Percentiles rank a stretch among this genome's conserved stretches.
These are phyloP conservation scores for Endothia cerciana DNA, from an alignment of 2,329 filamentous ascomycete species.

Conservation along the genomic window DNA sequence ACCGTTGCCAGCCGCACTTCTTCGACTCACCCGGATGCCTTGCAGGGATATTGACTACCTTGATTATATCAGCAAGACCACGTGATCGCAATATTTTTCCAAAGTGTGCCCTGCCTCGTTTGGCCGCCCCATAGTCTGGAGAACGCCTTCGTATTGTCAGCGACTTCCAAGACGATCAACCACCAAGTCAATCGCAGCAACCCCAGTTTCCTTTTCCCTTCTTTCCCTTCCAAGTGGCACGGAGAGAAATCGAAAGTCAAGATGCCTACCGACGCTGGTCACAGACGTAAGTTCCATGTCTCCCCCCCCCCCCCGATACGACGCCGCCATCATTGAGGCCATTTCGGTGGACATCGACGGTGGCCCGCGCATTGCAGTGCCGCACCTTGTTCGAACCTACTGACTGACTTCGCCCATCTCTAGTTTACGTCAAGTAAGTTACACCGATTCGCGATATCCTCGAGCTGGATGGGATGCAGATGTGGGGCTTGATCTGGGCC, in stretches of 20 bases:
- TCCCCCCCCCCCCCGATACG: background rate
- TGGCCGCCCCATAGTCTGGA: slow-evolving; percentile 12
- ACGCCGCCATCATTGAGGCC: background rate
- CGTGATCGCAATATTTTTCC: slow-evolving; percentile 18
- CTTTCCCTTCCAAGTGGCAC: slow-evolving; percentile 42
- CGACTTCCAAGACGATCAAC: slow-evolving; percentile 30
- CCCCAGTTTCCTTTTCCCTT: slow-evolving; percentile 48
- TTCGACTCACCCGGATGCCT: slow-evolving; percentile 3
- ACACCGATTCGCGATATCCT: slow-evolving; percentile 26
- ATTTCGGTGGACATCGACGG: slow-evolving; percentile 4
- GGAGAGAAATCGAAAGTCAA: slow-evolving; percentile 51
- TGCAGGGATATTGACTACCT: slow-evolving; percentile 7
- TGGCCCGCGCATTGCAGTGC: slow-evolving; percentile 36
- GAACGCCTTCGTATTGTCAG: slow-evolving; percentile 15
- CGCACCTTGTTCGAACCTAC: slow-evolving; percentile 29
- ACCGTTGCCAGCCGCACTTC: slow-evolving; percentile 18
- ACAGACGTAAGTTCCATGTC: slow-evolving; percentile 73
- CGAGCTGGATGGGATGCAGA: slow-evolving; percentile 8
- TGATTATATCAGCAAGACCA: slow-evolving; percentile 11
- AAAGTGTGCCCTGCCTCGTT: slow-evolving; percentile 11
- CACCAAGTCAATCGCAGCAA: slow-evolving; percentile 41
- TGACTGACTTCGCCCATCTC: slow-evolving; percentile 44
- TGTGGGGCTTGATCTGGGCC: slow-evolving; percentile 22
- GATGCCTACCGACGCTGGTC: slow-evolving; percentile 87
- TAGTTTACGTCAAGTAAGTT: slow-evolving; percentile 91